Conservation (phyloP, 2,329 filamentous ascomycete genomes). For the Ambrosiella cleistominuta region DNA sequence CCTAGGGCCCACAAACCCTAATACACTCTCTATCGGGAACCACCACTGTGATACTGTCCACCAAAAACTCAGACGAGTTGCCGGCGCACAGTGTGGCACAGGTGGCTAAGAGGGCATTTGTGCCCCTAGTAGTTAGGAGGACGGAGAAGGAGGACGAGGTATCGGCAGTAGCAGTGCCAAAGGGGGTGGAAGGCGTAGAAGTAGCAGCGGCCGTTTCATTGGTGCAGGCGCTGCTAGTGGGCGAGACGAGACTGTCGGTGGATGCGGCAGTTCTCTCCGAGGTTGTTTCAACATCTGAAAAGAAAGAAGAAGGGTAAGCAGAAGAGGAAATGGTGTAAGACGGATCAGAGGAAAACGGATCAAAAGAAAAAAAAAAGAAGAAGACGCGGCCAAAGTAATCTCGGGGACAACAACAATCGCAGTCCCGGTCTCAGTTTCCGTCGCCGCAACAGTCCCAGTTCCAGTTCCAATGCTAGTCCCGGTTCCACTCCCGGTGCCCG, state of each 20-base stretch:
- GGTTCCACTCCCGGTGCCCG: no score
- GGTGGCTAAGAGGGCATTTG: constrained; percentile 16
- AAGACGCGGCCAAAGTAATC: background rate
- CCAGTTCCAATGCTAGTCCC: background rate
- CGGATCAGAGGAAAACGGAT: no score
- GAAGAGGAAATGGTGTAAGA: no score
- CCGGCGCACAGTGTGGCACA: constrained; percentile 22
- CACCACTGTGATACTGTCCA: background rate
- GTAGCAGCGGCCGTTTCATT: no score
- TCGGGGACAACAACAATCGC: background rate
- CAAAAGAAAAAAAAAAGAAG: no score
- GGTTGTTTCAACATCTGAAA: no score
- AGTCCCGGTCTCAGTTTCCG: background rate
- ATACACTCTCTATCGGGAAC: background rate
- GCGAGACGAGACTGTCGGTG: no score
- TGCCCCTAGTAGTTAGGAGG: constrained; percentile 18
- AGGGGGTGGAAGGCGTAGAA: background rate
- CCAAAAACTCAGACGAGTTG: constrained; percentile 16
- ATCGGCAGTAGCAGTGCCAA: constrained; percentile 13
- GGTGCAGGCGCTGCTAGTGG: no score
- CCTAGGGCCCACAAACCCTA: background rate
- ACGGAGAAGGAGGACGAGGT: constrained; percentile 20
- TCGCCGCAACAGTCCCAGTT: no score
- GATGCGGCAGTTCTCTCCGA: no score
- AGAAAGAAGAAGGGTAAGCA: no score